phyloP scores from a whole-genome alignment of 805 yeast genomes.

The Limtongia smithiae region DNA sequence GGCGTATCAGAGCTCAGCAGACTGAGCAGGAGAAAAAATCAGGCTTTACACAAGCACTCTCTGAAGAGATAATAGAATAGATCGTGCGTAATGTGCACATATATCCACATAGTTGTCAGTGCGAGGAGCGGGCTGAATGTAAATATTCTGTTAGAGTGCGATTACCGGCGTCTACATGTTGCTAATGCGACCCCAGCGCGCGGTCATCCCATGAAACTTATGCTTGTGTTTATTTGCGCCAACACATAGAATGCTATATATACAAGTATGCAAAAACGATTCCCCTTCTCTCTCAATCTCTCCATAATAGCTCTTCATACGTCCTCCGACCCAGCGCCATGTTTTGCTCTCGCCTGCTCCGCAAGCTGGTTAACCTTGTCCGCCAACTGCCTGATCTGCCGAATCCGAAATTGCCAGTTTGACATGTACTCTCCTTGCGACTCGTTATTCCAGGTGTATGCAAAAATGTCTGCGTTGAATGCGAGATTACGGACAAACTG shows the following conservation, averaged over 20 bases:
- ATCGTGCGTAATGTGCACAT: background rate
- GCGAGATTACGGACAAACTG: conserved; percentile 64
- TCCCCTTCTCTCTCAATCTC: background rate
- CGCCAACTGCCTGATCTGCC: conserved; percentile 46
- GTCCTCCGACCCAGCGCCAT: background rate
- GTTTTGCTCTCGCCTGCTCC: conserved; percentile 2
- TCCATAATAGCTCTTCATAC: background rate
- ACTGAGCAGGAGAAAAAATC: conserved; percentile 3
- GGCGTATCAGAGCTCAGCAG: too few relatives aligned
- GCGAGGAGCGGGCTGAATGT: too few relatives aligned
- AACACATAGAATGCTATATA: too few relatives aligned
- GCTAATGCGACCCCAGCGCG: too few relatives aligned
- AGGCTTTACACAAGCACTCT: too few relatives aligned
- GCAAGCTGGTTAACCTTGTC: conserved; percentile 32
- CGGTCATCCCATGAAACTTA: too few relatives aligned
- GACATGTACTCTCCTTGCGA: conserved; percentile 50
- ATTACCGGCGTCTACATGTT: too few relatives aligned
- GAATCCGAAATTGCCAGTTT: conserved; percentile 66
- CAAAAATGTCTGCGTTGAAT: conserved; percentile 64
- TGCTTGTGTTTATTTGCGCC: too few relatives aligned
- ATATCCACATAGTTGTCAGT: background rate
- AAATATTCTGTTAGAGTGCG: too few relatives aligned
- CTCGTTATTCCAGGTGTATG: conserved; percentile 64
- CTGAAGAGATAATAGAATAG: background rate
- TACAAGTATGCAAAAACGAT: too few relatives aligned